Conservation (phyloP, 108 stramenopile species). For the Mediolabrus comicus region DNA sequence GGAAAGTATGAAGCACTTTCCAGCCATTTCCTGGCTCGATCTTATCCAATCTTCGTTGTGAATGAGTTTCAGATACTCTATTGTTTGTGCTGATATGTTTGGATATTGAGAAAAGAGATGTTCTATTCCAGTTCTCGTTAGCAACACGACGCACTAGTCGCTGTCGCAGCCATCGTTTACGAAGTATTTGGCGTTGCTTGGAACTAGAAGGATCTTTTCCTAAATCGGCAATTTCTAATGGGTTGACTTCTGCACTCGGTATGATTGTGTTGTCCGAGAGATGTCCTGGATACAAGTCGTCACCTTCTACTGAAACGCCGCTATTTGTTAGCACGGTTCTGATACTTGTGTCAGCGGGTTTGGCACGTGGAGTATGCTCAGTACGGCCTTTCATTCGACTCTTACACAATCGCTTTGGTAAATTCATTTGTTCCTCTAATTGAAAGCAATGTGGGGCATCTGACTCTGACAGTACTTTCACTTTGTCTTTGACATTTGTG, state of each 20-base stretch:
- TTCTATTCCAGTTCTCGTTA: constrained; percentile 1
- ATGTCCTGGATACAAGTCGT: constrained; percentile 59
- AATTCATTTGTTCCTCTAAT: constrained; percentile 14
- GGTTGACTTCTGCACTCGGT: constrained; percentile 59
- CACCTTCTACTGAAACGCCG: constrained; percentile 41
- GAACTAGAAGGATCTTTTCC: background rate
- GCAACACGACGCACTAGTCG: background rate
- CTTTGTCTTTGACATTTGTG: constrained; percentile 38
- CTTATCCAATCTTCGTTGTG: constrained; percentile 15
- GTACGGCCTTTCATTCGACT: constrained; percentile 65
- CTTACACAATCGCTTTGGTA: constrained; percentile 56
- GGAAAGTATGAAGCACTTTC: constrained; percentile 50
- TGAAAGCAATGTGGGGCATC: constrained; percentile 37
- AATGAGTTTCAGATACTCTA: background rate
- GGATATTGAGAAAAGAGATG: background rate
- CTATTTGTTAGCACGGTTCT: constrained; percentile 41
- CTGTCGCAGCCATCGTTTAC: constrained; percentile 7
- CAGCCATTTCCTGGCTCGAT: constrained; percentile 72
- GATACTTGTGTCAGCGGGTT: constrained; percentile 58
- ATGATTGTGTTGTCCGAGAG: constrained; percentile 57
- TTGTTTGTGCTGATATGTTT: background rate
- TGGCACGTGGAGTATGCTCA: constrained; percentile 75
- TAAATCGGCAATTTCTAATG: constrained; percentile 53
- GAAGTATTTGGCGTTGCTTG: background rate
- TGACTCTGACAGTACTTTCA: constrained; percentile 14